Base-by-base conservation (phyloP, 768 basidiomycete species). In the Heimioporus sp. region DNA sequence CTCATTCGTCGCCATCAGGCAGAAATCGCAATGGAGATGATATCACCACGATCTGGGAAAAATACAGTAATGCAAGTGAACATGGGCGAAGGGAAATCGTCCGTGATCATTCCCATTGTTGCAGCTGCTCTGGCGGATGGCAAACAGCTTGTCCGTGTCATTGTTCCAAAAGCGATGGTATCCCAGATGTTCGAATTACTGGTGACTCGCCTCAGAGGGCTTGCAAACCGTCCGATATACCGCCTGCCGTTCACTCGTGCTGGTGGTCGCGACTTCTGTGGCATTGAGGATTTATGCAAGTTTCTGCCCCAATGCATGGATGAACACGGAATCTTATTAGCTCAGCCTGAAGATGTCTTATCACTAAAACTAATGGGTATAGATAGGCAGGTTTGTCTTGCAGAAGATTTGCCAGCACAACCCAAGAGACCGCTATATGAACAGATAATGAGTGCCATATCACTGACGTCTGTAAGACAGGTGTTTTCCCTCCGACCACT, bases 301-400 rank as follows among this genome's bases (percentile, higher is more conserved):
- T 49, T n/a, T n/a, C n/a, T 81, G 48, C 53, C 66, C 24, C 63
- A 64, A 28, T 81, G 41, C 15, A 63, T 60, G 47, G 45, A 45
- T 0, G 59, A 59, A 35, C 37, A 16, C 9, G 41, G 41, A 7
- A 42, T 42, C 5, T 13, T 42, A 15, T 21, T 42, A 2, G 24
- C 28, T 24, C 41, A 42, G 24, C 41, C 41, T 13, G 41, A 42
- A 15, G 12, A 42, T 16, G 6, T 42, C 41, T 28, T 28, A 21
- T 42, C 20, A 4, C 41, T 42, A 15, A 42, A 42, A 6, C 12
- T 42, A 2, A 28, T 10, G 15, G 28, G 41, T 15, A 13, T 42
- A n/a, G n/a, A n/a, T n/a, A 4, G 15, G 15, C 56, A 62, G 17
- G 47, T 68, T 10, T 30, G 21, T 30, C 9, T 49, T 7, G 45